Evolutionary conservation across 2,329 filamentous ascomycete species (phyloP), one percentile per base, ranked within the genome.

Genomic region (Monilinia vaccinii-corymbosi): DNA sequence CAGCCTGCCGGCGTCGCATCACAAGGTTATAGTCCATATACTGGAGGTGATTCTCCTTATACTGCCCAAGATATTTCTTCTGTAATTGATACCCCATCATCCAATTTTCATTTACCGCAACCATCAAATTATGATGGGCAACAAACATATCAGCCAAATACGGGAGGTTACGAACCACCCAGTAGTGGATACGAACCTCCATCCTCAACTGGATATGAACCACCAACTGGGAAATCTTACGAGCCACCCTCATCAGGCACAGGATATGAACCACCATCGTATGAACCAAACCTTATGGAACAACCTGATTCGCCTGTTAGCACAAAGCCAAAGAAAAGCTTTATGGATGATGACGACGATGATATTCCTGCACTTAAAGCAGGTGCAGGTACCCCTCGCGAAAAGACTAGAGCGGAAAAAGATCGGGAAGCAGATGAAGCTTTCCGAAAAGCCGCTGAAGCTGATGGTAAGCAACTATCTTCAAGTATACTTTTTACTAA

Each of bases 381-480:
- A 11, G 56, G 65, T 16, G 71, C 75, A 44, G 76, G 77, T 38
- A 49, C 68, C n/a, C 70, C 67, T 45, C 76, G 78, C 34, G 80
- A 78, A 32, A 87, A 88, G 71, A 80, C 75, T 2, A 85, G 87
- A 71, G 76, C 81, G 44, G 85, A 88, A 14, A 86, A 84, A 68
- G 89, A 95, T 68, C 81, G 83, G 28, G 88, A 91, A 72, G 91
- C 92, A 51, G 87, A 91, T 60, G 92, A 95, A 68, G 85, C 91
- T 72, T 90, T 97, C 78, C 83, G 85, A 59, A 91, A 87, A 72
- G 90, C 89, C 31, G 93, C 91, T 0, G 91, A 88, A 69, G 84
- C 86, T 73, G 85, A 87, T 75, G 82, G 83, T 85, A 73, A 79
- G 81, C 70, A 36, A 11, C 57, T 46, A 4, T 14, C 25, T n/a